These are phyloP conservation scores for Exophiala spinifera DNA, from an alignment of 2,329 filamentous ascomycete species.

Conservation along the genomic window DNA sequence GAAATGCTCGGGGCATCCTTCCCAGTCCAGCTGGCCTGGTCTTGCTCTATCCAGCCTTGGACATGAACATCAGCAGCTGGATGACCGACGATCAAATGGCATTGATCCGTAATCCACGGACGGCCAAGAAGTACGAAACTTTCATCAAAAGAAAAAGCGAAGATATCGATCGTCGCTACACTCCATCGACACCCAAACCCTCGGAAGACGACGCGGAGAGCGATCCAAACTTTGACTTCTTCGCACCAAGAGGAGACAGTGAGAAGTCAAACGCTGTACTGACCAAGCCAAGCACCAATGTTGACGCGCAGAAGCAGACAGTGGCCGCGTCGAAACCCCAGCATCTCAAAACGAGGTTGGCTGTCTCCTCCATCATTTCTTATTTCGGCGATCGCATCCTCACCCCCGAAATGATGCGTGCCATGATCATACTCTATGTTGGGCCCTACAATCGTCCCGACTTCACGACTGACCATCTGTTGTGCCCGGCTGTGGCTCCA, in stretches of 20 bases:
- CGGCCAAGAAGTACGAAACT: conserved; percentile 62
- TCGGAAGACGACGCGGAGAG: conserved; percentile 70
- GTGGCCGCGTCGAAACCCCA: conserved; percentile 41
- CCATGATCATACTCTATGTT: conserved; percentile 98
- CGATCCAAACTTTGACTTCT: conserved; percentile 33
- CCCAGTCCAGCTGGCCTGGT: conserved; percentile 77
- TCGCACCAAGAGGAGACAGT: conserved; percentile 31
- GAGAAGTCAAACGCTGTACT: conserved; percentile 28
- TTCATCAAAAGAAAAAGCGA: conserved; percentile 82
- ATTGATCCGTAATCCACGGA: conserved; percentile 69
- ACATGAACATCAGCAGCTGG: conserved; percentile 98
- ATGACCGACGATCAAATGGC: conserved; percentile 99
- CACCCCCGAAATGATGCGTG: conserved; percentile 96
- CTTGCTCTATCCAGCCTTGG: conserved; percentile 82
- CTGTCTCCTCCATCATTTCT: conserved; percentile 94
- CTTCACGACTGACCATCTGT: conserved; percentile 84
- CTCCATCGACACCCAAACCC: conserved; percentile 74
- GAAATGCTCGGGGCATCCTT: conserved; percentile 54
- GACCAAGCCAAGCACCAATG: conserved; percentile 24
- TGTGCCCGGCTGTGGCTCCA: conserved; percentile 86
- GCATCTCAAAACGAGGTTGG: conserved; percentile 74
- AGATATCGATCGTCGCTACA: conserved; percentile 62
- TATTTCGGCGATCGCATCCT: conserved; percentile 96
- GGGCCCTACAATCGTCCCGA: conserved; percentile 90
- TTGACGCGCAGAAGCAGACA: conserved; percentile 38